Base-by-base conservation (phyloP, 2,329 filamentous ascomycete species). In the Aspergillus eucalypticola region DNA sequence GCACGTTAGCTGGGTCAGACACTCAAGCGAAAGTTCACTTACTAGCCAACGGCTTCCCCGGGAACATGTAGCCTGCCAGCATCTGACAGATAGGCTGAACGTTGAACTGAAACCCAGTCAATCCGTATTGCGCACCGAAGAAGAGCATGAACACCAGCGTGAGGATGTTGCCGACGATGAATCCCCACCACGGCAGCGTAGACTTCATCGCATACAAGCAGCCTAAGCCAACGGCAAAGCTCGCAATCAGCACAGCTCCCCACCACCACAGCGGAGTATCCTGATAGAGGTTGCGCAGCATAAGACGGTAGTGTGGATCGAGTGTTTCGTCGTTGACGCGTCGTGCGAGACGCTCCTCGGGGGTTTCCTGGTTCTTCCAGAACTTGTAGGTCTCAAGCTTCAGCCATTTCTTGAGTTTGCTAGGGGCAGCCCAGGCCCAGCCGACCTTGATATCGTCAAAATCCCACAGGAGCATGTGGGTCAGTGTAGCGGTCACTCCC, bases 121-220 rank as follows among this genome's bases (percentile, higher is more conserved):
- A 25, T 1, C 53, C 53, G 29, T 55, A 55, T n/a, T 55, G 53
- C 6, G 53, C 39, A 7, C 53, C 53, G 10, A 55, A 55, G 41
- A 55, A 55, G 39, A 55, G 53, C 53, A 55, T 55, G n/a, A 55
- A 55, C 5, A 55, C 7, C 11, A 55, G 53, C 2, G 53, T 44
- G 17, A 55, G 15, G 17, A 55, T 23, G 39, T 55, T 55, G 39
- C 39, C 53, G 11, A 55, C 27, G 53, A 55, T 55, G 27, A 55
- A 55, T 13, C 53, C 53, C 53, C 53, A 55, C 53, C 53, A 55
- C 2, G 53, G 53, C 2, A 55, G 53, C n/a, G 53, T 55, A 6
- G 53, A 55, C 6, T 55, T 55, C 53, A 55, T 55, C 39, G 53
- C 53, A 29, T 55, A 55, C n/a, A 55, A 27, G 11, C 39, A 55